Conservation (phyloP, 2,329 filamentous ascomycete genomes). For the Botrytis pseudocinerea region DNA sequence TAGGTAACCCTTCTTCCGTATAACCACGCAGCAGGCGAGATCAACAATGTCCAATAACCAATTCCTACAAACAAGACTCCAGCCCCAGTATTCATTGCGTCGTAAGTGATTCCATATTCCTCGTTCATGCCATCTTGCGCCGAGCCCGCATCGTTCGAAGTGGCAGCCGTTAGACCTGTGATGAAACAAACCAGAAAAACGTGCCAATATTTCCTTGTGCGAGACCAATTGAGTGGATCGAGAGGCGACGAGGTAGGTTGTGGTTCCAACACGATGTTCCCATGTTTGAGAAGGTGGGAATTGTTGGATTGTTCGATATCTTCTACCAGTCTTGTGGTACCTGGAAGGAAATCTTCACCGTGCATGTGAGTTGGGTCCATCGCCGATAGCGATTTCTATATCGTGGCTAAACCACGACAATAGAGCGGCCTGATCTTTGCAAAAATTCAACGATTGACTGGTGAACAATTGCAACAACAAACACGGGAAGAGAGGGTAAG, state of each 20-base stretch:
- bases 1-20: conserved; percentile 58
- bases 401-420: conserved; percentile 20
- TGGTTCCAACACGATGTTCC: conserved; percentile 54
- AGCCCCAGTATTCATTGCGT: conserved; percentile 56
- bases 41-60: conserved; percentile 55
- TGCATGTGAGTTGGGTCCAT: conserved; percentile 18
- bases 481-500: neutral
- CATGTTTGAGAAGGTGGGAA: conserved; percentile 35
- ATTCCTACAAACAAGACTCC: conserved; percentile 58
- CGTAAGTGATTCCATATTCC: conserved; percentile 53
- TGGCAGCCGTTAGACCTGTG: conserved; percentile 56
- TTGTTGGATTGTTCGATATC: conserved; percentile 26
- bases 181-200: conserved; percentile 54
- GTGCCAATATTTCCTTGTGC: conserved; percentile 51
- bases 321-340: conserved; percentile 34
- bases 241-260: conserved; percentile 54
- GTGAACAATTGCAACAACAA: neutral
- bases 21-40: conserved; percentile 53
- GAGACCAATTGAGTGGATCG: conserved; percentile 54
- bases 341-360: conserved; percentile 32
- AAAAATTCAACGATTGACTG: conserved; percentile 10
- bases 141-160: conserved; percentile 56
- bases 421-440: conserved; percentile 8
- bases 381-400: conserved; percentile 12
- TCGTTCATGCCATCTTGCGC: conserved; percentile 52